A percentile compares a stretch with the other conserved stretches of the same genome.
Conservation (phyloP, 192 early-diverging fungal species). For the Podochytrium sp. region DNA sequence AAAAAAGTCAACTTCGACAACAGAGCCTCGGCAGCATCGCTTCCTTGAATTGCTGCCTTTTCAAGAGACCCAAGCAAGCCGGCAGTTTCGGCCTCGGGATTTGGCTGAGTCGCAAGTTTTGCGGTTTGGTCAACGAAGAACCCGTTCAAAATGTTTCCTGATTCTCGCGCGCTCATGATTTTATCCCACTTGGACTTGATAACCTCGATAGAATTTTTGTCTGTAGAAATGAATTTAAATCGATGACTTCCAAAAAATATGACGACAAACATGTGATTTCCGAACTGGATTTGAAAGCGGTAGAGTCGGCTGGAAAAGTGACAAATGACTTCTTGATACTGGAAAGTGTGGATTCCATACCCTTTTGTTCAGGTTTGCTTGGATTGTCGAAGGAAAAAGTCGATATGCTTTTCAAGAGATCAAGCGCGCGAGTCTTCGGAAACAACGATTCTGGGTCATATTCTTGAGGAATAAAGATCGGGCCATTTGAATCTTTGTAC, state of each 20-base stretch:
- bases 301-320: neutral
- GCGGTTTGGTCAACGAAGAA: neutral
- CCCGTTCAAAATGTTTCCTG: neutral
- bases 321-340: neutral
- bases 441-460: neutral
- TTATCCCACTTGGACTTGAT: slow-evolving; percentile 5
- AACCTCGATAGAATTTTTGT: neutral
- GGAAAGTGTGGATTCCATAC: neutral
- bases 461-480: neutral
- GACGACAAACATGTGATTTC: too few relatives aligned
- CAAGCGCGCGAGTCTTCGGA: too few relatives aligned
- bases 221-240: too few relatives aligned
- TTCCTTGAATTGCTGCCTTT: neutral
- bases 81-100: neutral
- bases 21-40: neutral
- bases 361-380: neutral
- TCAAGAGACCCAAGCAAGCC: neutral
- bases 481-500: neutral
- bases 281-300: too few relatives aligned
- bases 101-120: neutral
- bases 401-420: neutral
- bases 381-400: neutral
- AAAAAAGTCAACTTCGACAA: neutral
- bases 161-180: neutral
- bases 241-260: too few relatives aligned